Evolutionary conservation across 139 green algal genomes (phyloP), one percentile per base, ranked within the genome.

Genomic region (Tetradesmus obliquus): DNA sequence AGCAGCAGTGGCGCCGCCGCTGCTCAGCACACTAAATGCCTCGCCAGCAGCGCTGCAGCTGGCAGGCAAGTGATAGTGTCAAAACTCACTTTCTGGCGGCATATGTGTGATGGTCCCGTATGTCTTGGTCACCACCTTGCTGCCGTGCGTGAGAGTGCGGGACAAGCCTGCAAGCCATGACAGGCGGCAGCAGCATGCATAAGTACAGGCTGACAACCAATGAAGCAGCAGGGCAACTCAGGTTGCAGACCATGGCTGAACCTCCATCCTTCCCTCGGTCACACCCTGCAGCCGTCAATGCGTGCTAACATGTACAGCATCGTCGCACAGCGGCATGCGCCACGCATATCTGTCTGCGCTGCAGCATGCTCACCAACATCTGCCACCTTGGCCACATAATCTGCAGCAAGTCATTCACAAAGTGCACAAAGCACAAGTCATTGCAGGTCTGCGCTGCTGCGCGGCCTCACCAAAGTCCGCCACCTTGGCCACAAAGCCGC

Each of bases 401-500:
- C 32, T 45, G 32, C 32, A 45, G 32, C 32, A 45, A 45, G 32
- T 45, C 32, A 45, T 45, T 45, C 32, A 45, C 32, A 45, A 45
- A 45, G 32, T 45, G 32, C 32, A 45, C 32, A 45, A 45, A 45
- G 32, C 69, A 17, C 69, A 79, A 79, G 15, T n/a, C 12, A 53
- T 8, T 83, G 22, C n/a, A 15, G 76, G 76, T 51, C 12, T 15
- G n/a, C 76, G 12, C 12, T 55, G 79, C 7, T 54, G 24, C 22
- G 74, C 9, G 15, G 9, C 5, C 82, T 71, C 82, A 87, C 96
- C 96, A 90, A 98, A 98, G 90, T 98, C 96, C 5, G 87, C 90
- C 5, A 96, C 91, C 93, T 98, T 98, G 89, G 93, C 95, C 45
- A 93, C 87, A 82, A 94, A 97, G 76, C 93, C 94, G 51, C 95